phyloP scores from a whole-genome alignment of 2,329 filamentous ascomycete species.

The Ceratocystis alfenasii region DNA sequence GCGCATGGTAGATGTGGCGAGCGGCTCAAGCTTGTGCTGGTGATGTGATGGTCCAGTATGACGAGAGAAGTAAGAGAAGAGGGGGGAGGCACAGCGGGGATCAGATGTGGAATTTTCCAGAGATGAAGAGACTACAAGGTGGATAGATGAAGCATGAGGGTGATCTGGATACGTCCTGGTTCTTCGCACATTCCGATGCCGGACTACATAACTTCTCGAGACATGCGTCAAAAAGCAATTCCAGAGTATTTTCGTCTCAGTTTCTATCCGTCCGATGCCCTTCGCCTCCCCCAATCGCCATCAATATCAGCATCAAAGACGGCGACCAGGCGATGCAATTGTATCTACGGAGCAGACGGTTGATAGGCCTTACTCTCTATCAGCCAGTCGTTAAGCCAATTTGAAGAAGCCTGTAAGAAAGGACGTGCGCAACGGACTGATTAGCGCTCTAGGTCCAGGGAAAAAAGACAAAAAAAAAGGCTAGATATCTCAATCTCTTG shows the following conservation, averaged over 20 bases:
- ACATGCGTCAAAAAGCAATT: not conserved
- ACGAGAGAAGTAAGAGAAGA: too few species aligned
- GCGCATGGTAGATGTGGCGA: too few species aligned
- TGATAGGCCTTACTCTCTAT: not conserved
- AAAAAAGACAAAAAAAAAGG: not conserved
- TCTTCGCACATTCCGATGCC: not conserved
- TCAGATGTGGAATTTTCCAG: too few species aligned
- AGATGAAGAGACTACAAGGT: too few species aligned
- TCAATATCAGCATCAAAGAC: not conserved
- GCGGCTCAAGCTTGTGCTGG: too few species aligned
- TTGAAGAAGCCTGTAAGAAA: not conserved
- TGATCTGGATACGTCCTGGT: not conserved
- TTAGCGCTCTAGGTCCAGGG: not conserved
- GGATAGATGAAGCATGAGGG: not conserved
- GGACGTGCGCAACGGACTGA: not conserved
- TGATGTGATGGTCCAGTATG: too few species aligned
- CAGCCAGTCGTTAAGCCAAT: not conserved
- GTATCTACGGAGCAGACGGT: not conserved
- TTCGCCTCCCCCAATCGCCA: not conserved
- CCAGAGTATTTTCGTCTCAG: not conserved
- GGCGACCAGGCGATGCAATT: not conserved
- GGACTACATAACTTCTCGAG: not conserved
- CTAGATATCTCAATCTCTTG: not conserved
- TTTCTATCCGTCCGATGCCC: not conserved
- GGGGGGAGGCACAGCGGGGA: too few species aligned